phyloP scores from a whole-genome alignment of 108 stramenopile genomes.

The Nitzschia sp. region DNA sequence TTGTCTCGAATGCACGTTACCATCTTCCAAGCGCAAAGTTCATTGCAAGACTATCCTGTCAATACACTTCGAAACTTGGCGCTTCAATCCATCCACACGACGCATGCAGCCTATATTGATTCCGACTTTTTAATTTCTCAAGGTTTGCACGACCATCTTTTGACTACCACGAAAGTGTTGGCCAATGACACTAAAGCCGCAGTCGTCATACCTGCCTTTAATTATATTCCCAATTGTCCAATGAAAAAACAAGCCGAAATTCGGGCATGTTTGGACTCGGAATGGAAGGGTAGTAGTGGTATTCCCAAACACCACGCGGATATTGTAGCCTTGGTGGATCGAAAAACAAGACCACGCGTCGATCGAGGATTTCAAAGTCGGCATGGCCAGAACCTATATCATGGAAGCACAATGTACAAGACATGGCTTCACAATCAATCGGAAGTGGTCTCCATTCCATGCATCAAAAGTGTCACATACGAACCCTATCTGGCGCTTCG shows the following conservation, averaged over 20 bases:
- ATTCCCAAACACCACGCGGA: constrained; percentile 56
- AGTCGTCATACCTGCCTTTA: constrained; percentile 73
- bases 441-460: constrained; percentile 50
- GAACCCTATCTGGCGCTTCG: constrained; percentile 78
- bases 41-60: constrained; percentile 71
- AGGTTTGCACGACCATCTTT: constrained; percentile 57
- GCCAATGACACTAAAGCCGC: constrained; percentile 48
- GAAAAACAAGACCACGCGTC: neutral
- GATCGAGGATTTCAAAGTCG: constrained; percentile 10
- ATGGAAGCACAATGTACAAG: constrained; percentile 65
- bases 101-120: constrained; percentile 79
- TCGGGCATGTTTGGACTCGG: constrained; percentile 12
- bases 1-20: constrained; percentile 5
- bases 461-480: constrained; percentile 65
- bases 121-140: constrained; percentile 81
- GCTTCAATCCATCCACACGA: constrained; percentile 51
- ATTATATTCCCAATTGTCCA: constrained; percentile 26
- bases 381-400: constrained; percentile 43
- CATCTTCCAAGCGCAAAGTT: neutral
- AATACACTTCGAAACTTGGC: constrained; percentile 84
- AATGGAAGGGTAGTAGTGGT: constrained; percentile 39
- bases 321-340: constrained; percentile 21
- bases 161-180: constrained; percentile 6
- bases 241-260: constrained; percentile 1
- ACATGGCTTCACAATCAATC: constrained; percentile 45